A percentile compares a stretch with the other conserved stretches of the same genome.
These are phyloP conservation scores for Beauveria asiatica DNA, from an alignment of 2,329 filamentous ascomycete genomes.

Conservation along the genomic window DNA sequence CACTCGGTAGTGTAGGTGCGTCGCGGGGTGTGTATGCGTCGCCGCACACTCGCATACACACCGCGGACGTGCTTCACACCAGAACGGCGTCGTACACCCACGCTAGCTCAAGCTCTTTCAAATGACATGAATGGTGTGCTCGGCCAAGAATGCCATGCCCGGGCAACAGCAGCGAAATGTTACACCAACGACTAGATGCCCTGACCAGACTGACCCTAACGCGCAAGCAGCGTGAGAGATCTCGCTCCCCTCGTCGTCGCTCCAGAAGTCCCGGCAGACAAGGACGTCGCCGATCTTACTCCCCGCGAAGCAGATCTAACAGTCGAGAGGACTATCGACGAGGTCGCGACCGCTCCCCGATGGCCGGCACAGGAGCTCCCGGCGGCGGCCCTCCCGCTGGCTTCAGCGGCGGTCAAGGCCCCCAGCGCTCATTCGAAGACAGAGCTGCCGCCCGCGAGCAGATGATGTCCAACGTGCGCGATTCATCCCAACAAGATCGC, in stretches of 20 bases:
- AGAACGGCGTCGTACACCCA: background rate
- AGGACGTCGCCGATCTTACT: constrained; percentile 66
- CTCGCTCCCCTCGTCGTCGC: constrained; percentile 69
- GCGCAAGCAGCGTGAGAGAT: constrained; percentile 67
- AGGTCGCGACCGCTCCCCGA: constrained; percentile 71
- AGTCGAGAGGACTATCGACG: constrained; percentile 72
- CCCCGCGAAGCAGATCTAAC: constrained; percentile 65
- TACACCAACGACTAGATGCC: constrained; percentile 22
- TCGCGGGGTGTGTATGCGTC: background rate
- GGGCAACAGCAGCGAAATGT: constrained; percentile 13
- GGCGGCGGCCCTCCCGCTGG: constrained; percentile 62
- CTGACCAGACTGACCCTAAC: constrained; percentile 17
- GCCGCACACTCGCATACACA: background rate
- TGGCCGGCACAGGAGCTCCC: constrained; percentile 64
- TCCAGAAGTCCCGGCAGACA: constrained; percentile 73
- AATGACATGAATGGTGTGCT: background rate
- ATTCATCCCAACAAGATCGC: constrained; percentile 95
- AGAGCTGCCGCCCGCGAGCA: constrained; percentile 76
- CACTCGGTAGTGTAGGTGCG: background rate
- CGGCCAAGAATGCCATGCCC: background rate
- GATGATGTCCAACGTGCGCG: constrained; percentile 92
- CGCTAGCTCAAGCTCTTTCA: background rate
- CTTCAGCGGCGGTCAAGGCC: constrained; percentile 50
- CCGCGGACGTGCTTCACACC: background rate
- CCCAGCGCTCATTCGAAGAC: constrained; percentile 76